These are phyloP conservation scores for Cystoderma amianthinum DNA, from an alignment of 768 basidiomycete species.

Conservation along the genomic window DNA sequence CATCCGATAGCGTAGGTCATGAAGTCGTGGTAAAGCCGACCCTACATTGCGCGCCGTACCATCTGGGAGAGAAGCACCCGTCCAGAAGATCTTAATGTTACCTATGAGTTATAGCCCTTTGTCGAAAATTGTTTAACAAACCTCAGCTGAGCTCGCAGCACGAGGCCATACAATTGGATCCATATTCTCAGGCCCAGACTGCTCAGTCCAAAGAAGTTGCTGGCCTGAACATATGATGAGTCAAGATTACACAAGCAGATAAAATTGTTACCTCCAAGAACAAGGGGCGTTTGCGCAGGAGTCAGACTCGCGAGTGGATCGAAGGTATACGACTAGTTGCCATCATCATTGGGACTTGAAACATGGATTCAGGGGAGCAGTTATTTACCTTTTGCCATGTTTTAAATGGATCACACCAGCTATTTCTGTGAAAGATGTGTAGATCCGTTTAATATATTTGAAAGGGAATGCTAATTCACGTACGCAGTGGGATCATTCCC, in stretches of 20 bases:
- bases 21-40: slow-evolving; percentile 55
- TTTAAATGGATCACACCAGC: slow-evolving; percentile 79
- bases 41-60: slow-evolving; percentile 30
- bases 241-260: not conserved
- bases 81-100: slow-evolving; percentile 56
- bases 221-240: slow-evolving; percentile 32
- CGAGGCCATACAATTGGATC: slow-evolving; percentile 71
- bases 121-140: slow-evolving; percentile 4
- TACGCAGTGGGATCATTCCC: slow-evolving; percentile 40
- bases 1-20: slow-evolving; percentile 58
- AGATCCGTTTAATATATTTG: not conserved
- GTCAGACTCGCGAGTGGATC: slow-evolving; percentile 59
- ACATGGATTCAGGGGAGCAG: not conserved
- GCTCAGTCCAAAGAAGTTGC: slow-evolving; percentile 70
- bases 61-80: slow-evolving; percentile 37
- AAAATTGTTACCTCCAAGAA: slow-evolving; percentile 54
- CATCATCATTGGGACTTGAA: not conserved
- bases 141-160: slow-evolving; percentile 63
- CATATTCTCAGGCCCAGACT: slow-evolving; percentile 60
- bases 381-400: slow-evolving; percentile 64
- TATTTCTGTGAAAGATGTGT: slow-evolving; percentile 28
- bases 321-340: slow-evolving; percentile 55
- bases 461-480: no score
- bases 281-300: slow-evolving; percentile 36
- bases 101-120: not conserved